Evolutionary conservation across 176 grass and related monocot genomes (phyloP), one percentile per base, ranked within the genome.

Genomic region (Metroxylon sagu): DNA sequence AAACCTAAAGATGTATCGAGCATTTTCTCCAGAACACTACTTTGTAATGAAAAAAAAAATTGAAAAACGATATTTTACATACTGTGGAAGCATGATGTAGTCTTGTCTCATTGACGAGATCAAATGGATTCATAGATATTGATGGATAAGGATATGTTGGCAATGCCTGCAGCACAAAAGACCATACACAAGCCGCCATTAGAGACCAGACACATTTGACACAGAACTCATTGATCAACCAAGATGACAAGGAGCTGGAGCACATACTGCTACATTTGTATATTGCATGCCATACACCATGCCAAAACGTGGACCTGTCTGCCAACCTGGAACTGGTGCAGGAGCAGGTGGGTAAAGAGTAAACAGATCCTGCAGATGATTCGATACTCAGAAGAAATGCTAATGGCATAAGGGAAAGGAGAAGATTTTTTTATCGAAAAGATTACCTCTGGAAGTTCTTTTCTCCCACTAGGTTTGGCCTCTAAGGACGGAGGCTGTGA

Each of bases 391-490:
- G 58, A 25, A 71, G 7, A 25, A 58, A 29, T 26, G 48, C 18
- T 17, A 57, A 57, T 18, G 17, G 19, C 53, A 78, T 75, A 69
- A 60, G 25, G n/a, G 49, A 5, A 69, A 48, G 29, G 10, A 19
- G 52, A 68, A 53, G 12, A 65, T 19, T 26, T 25, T 25, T 19
- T 16, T 29, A 54, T 18, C 26, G 19, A 70, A 72, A 72, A 35
- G 19, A 59, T 74, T 82, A 82, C 84, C 63, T 63, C 79, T 71
- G 84, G 79, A 57, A 87, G 74, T 58, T 71, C 70, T 29, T 66
- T 75, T 72, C 84, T 78, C 49, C 65, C 48, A 48, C 48, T 77
- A 62, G 68, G 49, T 60, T 27, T 61, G 28, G 25, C 17, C 26
- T 57, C 68, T 29, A 56, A 16, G 49, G 15, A 23, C 62, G 48